Percentiles rank a stretch among this genome's conserved stretches.
Evolutionary conservation across 2,329 filamentous ascomycete species (phyloP).

Genomic region (Verticillium longisporum): DNA sequence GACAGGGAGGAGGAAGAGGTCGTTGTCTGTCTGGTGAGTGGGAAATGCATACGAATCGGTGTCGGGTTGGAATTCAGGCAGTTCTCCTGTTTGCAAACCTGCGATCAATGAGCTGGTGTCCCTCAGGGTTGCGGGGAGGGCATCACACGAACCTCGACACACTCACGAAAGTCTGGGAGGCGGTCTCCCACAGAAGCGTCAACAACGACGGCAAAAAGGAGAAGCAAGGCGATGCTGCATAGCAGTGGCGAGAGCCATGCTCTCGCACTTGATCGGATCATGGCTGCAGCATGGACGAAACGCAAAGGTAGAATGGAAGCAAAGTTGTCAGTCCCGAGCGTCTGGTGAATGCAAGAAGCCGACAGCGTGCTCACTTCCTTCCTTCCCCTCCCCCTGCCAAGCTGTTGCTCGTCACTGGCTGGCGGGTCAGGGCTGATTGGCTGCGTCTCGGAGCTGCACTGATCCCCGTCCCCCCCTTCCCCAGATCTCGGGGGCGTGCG

Average conservation of each 20-base stretch:
- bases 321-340: not conserved
- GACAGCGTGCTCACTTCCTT: too few relatives aligned
- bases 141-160: conserved; percentile 61
- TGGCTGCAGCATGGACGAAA: conserved; percentile 16
- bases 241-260: conserved; percentile 12
- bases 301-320: not conserved
- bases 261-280: conserved; percentile 9
- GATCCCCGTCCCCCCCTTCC: not conserved
- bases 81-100: conserved; percentile 79
- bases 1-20: not conserved
- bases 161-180: conserved; percentile 80
- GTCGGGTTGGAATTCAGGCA: conserved; percentile 60
- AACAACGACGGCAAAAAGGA: conserved; percentile 35
- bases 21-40: conserved; percentile 3
- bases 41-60: conserved; percentile 57
- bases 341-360: not conserved
- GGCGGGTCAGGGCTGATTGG: not conserved
- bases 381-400: not conserved
- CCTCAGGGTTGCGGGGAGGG: not conserved
- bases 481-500: not conserved
- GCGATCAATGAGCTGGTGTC: conserved; percentile 4
- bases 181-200: conserved; percentile 76
- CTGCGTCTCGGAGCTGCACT: not conserved
- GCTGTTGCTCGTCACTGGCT: not conserved
- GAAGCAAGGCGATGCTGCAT: conserved; percentile 24